These are phyloP conservation scores for Cryptococcus wingfieldii DNA, from an alignment of 1,284 basidiomycete genomes.

Conservation along the genomic window DNA sequence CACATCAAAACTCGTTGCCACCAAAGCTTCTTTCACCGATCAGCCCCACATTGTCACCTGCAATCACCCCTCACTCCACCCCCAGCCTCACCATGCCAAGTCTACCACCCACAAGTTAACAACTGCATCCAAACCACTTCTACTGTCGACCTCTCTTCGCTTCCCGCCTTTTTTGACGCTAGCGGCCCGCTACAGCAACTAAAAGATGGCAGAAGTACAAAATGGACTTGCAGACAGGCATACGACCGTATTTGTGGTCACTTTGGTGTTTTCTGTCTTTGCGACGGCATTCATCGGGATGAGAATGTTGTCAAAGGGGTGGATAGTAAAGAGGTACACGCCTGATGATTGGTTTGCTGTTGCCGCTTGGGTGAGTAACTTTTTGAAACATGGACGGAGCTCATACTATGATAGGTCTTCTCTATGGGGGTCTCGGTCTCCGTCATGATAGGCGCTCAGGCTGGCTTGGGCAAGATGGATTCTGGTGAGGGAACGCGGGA, in stretches of 20 bases:
- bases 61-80: background rate
- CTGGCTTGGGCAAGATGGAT: conserved; percentile 41
- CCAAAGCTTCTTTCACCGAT: no score
- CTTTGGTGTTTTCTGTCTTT: conserved; percentile 32
- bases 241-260: conserved; percentile 33
- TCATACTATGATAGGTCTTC: conserved; percentile 27
- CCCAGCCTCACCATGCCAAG: no score
- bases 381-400: background rate
- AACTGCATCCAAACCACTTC: background rate
- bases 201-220: background rate
- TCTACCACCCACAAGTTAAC: no score
- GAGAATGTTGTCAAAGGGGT: conserved; percentile 42
- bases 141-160: background rate
- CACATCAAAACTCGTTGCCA: background rate
- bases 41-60: no score
- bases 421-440: conserved; percentile 26
- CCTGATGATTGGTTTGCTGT: conserved; percentile 41
- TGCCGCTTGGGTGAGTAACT: conserved; percentile 40
- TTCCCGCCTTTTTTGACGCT: background rate
- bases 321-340: conserved; percentile 33
- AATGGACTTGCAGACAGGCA: background rate
- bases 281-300: conserved; percentile 38
- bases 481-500: conserved; percentile 17
- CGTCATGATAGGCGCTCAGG: conserved; percentile 34
- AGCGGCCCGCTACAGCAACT: no score